phyloP scores from a whole-genome alignment of 345 rosid genomes.

The Heritiera littoralis region DNA sequence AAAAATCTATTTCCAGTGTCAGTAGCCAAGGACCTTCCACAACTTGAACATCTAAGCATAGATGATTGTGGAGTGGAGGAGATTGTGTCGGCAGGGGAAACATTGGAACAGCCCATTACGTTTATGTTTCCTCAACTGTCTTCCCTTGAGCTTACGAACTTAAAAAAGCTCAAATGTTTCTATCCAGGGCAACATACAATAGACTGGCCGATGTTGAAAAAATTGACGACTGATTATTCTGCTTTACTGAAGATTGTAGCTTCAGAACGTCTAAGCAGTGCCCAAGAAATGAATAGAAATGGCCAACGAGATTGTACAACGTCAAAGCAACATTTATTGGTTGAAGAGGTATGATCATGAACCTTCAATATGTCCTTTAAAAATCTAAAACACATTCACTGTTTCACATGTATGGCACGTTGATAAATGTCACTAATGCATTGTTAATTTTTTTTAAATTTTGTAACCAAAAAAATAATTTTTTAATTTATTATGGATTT shows the following conservation, averaged over 20 bases:
- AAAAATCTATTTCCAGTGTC: too few relatives aligned
- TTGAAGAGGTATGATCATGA: not conserved
- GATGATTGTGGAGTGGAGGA: not conserved
- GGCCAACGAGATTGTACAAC: not conserved
- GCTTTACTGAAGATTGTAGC: not conserved
- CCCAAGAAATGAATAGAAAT: not conserved
- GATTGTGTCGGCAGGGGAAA: conserved; percentile 7
- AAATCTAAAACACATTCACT: not conserved
- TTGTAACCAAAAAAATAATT: too few relatives aligned
- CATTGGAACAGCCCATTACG: not conserved
- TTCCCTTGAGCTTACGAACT: not conserved
- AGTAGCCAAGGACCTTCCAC: conserved; percentile 12
- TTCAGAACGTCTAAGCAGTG: not conserved
- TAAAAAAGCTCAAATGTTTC: conserved; percentile 19
- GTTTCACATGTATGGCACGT: too few relatives aligned
- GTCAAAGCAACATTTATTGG: not conserved
- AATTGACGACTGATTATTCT: not conserved
- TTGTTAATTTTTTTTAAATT: too few relatives aligned
- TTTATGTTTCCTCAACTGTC: conserved; percentile 19
- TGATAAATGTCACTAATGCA: too few relatives aligned
- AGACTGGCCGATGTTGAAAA: conserved; percentile 1
- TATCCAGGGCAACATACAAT: not conserved
- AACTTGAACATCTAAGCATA: conserved; percentile 6
- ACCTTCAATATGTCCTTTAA: not conserved
- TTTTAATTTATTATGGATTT: too few relatives aligned